These are phyloP conservation scores for Begonia masoniana DNA, from an alignment of 306 rosid species.

Conservation along the genomic window DNA sequence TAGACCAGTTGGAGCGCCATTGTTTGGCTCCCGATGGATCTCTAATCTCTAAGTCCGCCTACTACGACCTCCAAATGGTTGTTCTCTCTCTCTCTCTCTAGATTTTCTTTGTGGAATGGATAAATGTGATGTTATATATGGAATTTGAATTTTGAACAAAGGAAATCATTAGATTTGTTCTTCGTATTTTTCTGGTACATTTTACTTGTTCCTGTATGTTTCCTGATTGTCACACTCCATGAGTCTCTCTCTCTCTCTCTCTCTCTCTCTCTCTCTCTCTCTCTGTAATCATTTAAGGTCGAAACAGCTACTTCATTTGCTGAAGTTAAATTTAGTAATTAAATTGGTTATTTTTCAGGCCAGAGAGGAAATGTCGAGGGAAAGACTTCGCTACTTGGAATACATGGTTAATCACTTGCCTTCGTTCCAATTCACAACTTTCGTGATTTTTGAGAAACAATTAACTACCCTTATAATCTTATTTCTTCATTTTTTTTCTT, in stretches of 20 bases:
- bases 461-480: constrained; percentile 2
- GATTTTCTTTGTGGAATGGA: constrained; percentile 2
- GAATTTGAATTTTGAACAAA: background rate
- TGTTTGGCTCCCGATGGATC: constrained; percentile 91
- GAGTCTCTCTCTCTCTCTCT: background rate
- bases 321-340: constrained; percentile 9
- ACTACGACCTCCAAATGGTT: constrained; percentile 69
- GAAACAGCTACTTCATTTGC: background rate
- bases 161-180: background rate
- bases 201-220: background rate
- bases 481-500: background rate
- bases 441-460: background rate
- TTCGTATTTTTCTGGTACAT: background rate
- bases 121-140: constrained; percentile 3
- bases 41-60: constrained; percentile 67
- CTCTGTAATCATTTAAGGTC: too few relatives aligned
- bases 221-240: background rate
- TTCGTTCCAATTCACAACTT: background rate
- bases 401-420: constrained; percentile 37
- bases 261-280: background rate
- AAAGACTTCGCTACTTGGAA: constrained; percentile 75
- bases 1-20: constrained; percentile 87
- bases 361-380: constrained; percentile 94
- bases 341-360: constrained; percentile 37
- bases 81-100: constrained; percentile 13